These are phyloP conservation scores for Beauveria pseudobassiana DNA, from an alignment of 2,329 filamentous ascomycete species.

Conservation along the genomic window DNA sequence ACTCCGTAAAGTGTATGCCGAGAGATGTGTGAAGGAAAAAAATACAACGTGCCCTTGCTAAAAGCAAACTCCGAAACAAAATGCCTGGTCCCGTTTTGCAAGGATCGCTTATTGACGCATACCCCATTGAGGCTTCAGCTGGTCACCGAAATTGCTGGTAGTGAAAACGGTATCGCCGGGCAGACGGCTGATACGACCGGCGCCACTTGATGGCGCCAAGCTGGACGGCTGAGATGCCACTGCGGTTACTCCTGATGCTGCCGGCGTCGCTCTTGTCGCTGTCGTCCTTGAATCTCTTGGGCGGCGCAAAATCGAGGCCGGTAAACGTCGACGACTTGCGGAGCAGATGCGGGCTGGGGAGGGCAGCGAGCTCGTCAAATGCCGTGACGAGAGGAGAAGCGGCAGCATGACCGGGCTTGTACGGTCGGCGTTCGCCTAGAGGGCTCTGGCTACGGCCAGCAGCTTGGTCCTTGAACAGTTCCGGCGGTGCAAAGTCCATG, in stretches of 20 bases:
- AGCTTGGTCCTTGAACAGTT: slow-evolving; percentile 56
- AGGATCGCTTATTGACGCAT: slow-evolving; percentile 36
- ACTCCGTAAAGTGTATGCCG: slow-evolving; percentile 10
- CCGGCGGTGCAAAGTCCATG: slow-evolving; percentile 81
- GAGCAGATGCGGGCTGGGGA: slow-evolving; percentile 79
- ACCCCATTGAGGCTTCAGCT: slow-evolving; percentile 53
- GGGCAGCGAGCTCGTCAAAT: slow-evolving; percentile 76
- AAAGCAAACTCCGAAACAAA: slow-evolving; percentile 8
- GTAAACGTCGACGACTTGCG: slow-evolving; percentile 76
- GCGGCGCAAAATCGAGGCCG: slow-evolving; percentile 71
- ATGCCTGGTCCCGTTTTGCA: not conserved
- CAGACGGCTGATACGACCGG: slow-evolving; percentile 78
- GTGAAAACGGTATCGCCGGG: slow-evolving; percentile 78
- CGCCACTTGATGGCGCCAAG: slow-evolving; percentile 68
- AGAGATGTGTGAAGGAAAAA: slow-evolving; percentile 8
- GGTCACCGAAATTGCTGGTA: slow-evolving; percentile 54
- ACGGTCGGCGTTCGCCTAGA: slow-evolving; percentile 59
- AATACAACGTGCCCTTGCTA: slow-evolving; percentile 5
- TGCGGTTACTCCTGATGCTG: slow-evolving; percentile 56
- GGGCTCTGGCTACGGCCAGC: slow-evolving; percentile 62
- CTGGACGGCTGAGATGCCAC: slow-evolving; percentile 67
- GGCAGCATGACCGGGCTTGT: slow-evolving; percentile 62
- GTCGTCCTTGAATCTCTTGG: slow-evolving; percentile 60
- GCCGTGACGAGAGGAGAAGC: slow-evolving; percentile 74
- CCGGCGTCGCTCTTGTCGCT: slow-evolving; percentile 58